Conservation (phyloP, 2,329 filamentous ascomycete species). For the Xylariaceae sp. region DNA sequence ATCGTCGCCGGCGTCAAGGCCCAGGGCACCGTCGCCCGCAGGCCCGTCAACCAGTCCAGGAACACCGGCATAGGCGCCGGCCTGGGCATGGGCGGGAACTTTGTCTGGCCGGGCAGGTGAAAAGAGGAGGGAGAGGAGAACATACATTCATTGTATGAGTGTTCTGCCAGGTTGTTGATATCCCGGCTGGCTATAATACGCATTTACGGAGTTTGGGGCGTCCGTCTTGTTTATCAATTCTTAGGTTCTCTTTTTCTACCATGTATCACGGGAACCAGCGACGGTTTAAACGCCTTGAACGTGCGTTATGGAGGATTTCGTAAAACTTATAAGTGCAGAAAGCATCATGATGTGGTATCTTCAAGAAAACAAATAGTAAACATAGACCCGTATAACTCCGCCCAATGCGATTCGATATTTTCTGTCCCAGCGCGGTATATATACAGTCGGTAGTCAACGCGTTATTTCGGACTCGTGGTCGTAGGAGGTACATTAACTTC, state of each 20-base stretch:
- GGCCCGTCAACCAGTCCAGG: slow-evolving; percentile 67
- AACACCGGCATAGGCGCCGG: slow-evolving; percentile 42
- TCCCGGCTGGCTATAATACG: no score
- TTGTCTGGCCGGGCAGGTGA: slow-evolving; percentile 46
- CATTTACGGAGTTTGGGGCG: slow-evolving; percentile 16
- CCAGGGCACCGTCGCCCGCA: slow-evolving; percentile 71
- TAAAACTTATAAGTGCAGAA: no score
- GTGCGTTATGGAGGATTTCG: no score
- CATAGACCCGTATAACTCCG: slow-evolving; percentile 28
- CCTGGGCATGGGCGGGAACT: slow-evolving; percentile 52
- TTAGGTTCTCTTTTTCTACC: no score
- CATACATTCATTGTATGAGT: no score
- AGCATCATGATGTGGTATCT: slow-evolving; percentile 19
- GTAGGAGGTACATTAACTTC: slow-evolving; percentile 16
- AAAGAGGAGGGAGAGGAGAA: neutral
- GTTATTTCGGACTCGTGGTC: slow-evolving; percentile 12
- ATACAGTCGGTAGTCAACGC: slow-evolving; percentile 11
- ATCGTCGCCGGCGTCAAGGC: slow-evolving; percentile 79
- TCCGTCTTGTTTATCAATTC: no score
- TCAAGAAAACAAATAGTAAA: no score
- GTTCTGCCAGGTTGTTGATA: no score
- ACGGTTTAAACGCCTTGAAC: no score
- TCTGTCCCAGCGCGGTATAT: no score
- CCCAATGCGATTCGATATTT: slow-evolving; percentile 24
- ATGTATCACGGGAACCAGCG: slow-evolving; percentile 8